Evolutionary conservation across 2,329 filamentous ascomycete genomes (phyloP).

Genomic region (Claviceps sp.): DNA sequence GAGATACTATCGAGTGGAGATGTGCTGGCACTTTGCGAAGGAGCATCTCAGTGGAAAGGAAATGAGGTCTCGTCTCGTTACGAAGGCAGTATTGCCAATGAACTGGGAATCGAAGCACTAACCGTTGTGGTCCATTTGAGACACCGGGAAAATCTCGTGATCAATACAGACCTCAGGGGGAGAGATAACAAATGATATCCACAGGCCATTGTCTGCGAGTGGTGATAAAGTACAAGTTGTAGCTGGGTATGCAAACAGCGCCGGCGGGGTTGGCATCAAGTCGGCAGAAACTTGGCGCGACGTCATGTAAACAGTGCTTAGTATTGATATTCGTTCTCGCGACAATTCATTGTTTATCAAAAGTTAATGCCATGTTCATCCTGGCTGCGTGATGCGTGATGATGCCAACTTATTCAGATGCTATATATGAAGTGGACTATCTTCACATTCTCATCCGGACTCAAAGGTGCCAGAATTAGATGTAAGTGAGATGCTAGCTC

Average conservation of each 20-base stretch:
- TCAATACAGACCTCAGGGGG: constrained; percentile 29
- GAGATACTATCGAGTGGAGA: constrained; percentile 29
- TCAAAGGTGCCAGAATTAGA: too few species aligned
- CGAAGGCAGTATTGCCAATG: constrained; percentile 10
- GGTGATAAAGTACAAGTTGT: not conserved
- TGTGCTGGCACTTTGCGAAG: constrained; percentile 17
- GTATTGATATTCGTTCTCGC: too few species aligned
- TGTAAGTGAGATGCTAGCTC: too few species aligned
- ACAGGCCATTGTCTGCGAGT: not conserved
- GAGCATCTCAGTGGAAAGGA: constrained; percentile 6
- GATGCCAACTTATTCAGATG: too few species aligned
- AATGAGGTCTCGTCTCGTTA: not conserved
- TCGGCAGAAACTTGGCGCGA: too few species aligned
- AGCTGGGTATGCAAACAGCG: not conserved
- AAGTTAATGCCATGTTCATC: too few species aligned
- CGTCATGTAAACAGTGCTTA: too few species aligned
- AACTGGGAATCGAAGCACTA: constrained; percentile 32
- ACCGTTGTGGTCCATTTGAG: constrained; percentile 38
- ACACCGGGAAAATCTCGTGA: constrained; percentile 36
- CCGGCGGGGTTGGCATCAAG: too few species aligned
- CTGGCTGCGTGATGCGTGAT: too few species aligned
- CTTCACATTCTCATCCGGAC: too few species aligned
- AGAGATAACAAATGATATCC: not conserved
- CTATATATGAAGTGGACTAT: too few species aligned
- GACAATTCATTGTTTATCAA: too few species aligned